Percentiles rank a stretch among this genome's conserved stretches.
These are phyloP conservation scores for Mimosa pudica DNA, from an alignment of 306 rosid species.

Conservation along the genomic window DNA sequence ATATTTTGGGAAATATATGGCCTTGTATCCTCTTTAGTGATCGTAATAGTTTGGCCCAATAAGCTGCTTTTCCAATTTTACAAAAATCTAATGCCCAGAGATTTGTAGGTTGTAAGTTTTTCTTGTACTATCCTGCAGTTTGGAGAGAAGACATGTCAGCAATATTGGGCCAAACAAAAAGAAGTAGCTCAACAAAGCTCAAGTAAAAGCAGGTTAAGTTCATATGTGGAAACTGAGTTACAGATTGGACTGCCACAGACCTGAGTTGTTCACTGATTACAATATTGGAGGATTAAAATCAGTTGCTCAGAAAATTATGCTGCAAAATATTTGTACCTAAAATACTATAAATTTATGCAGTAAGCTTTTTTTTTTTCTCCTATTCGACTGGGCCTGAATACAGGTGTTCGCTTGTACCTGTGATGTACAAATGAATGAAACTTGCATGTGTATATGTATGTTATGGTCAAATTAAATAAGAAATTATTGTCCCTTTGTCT, in stretches of 20 bases:
- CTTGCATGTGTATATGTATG: neutral
- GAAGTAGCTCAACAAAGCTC: neutral
- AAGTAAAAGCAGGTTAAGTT: neutral
- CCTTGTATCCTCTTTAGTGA: too few relatives aligned
- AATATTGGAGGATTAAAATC: neutral
- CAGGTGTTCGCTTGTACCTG: neutral
- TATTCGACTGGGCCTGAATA: neutral
- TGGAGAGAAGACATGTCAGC: neutral
- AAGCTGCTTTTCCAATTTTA: neutral
- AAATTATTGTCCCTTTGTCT: conserved; percentile 5
- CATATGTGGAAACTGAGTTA: neutral
- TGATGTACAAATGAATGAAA: neutral
- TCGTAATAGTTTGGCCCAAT: too few relatives aligned
- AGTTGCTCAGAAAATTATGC: neutral
- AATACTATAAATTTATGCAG: neutral
- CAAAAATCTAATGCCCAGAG: neutral
- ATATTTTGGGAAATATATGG: too few relatives aligned
- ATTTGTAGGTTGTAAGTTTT: neutral
- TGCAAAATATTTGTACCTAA: neutral
- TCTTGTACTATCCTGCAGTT: neutral
- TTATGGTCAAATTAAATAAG: conserved; percentile 19
- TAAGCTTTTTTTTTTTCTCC: neutral
- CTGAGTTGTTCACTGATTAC: neutral
- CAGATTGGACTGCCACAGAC: neutral
- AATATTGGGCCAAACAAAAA: neutral